Percentiles rank a stretch among this genome's conserved stretches.
phyloP scores from a whole-genome alignment of 495 filamentous ascomycete species.

The Immersiella caudata region DNA sequence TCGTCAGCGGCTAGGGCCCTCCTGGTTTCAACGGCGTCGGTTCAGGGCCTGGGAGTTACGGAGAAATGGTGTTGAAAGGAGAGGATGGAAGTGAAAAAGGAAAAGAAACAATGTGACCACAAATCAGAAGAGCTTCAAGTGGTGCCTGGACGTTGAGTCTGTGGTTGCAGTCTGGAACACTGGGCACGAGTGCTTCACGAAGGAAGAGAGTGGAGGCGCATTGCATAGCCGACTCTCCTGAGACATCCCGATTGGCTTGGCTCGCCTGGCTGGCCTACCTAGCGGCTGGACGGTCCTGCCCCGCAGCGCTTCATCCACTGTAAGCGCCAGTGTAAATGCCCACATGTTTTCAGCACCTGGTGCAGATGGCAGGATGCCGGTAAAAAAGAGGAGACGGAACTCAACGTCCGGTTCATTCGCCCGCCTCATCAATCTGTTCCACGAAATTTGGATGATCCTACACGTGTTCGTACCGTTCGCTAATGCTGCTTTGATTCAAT shows the following conservation, averaged over 20 bases:
- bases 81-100: slow-evolving; percentile 1
- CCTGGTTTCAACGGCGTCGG: neutral
- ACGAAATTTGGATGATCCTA: neutral
- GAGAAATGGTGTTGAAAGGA: slow-evolving; percentile 1
- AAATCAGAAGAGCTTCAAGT: slow-evolving; percentile 1
- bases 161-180: slow-evolving; percentile 15
- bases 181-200: slow-evolving; percentile 9
- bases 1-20: slow-evolving; percentile 9
- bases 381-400: neutral
- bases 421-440: neutral
- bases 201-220: slow-evolving; percentile 18
- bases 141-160: slow-evolving; percentile 15
- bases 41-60: neutral
- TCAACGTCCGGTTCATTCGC: neutral
- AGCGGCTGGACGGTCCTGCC: neutral
- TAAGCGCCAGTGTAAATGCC: neutral
- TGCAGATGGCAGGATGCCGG: neutral
- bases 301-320: neutral
- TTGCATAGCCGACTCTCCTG: slow-evolving; percentile 9
- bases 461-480: neutral
- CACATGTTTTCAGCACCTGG: neutral
- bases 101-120: slow-evolving; percentile 6
- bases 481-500: neutral
- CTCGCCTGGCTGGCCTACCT: neutral
- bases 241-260: slow-evolving; percentile 17